phyloP scores from a whole-genome alignment of 208 protist species.

The Trypanosoma rangeli region DNA sequence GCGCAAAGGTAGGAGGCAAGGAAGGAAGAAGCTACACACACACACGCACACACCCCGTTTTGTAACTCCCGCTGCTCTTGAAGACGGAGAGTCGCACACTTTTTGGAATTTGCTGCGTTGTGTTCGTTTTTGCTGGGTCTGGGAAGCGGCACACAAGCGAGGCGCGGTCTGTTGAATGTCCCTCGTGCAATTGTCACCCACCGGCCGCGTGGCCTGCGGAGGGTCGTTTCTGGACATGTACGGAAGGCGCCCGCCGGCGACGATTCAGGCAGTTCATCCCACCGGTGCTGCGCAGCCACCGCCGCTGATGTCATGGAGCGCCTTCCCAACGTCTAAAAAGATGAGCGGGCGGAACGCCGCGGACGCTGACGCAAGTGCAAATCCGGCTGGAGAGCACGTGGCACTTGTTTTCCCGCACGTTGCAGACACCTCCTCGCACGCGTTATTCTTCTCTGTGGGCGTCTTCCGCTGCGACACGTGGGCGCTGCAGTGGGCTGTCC shows the following conservation, averaged over 20 bases:
- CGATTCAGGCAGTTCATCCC: conserved; percentile 8
- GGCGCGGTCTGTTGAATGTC: background rate
- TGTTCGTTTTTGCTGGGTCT: background rate
- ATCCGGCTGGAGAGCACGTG: conserved; percentile 45
- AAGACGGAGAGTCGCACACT: background rate
- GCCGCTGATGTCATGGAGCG: conserved; percentile 26
- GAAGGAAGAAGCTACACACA: conserved; percentile 1
- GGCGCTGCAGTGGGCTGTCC: conserved; percentile 70
- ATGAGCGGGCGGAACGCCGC: background rate
- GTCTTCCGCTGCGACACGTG: conserved; percentile 84
- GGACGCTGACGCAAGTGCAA: background rate
- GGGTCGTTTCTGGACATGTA: conserved; percentile 27
- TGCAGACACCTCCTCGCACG: background rate
- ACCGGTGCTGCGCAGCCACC: background rate
- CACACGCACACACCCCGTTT: conserved; percentile 2
- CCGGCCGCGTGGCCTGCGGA: conserved; percentile 18
- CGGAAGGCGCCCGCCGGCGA: conserved; percentile 19
- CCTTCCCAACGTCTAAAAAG: conserved; percentile 7
- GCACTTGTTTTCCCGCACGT: conserved; percentile 36
- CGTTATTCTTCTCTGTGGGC: conserved; percentile 46
- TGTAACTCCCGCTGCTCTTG: too few relatives aligned
- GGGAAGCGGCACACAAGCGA: background rate
- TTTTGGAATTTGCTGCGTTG: background rate
- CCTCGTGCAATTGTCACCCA: conserved; percentile 12
- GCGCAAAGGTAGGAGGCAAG: conserved; percentile 6